A percentile compares a stretch with the other conserved stretches of the same genome.
Evolutionary conservation across 1,284 basidiomycete species (phyloP).

Genomic region (Cryptococcus maquisensis): DNA sequence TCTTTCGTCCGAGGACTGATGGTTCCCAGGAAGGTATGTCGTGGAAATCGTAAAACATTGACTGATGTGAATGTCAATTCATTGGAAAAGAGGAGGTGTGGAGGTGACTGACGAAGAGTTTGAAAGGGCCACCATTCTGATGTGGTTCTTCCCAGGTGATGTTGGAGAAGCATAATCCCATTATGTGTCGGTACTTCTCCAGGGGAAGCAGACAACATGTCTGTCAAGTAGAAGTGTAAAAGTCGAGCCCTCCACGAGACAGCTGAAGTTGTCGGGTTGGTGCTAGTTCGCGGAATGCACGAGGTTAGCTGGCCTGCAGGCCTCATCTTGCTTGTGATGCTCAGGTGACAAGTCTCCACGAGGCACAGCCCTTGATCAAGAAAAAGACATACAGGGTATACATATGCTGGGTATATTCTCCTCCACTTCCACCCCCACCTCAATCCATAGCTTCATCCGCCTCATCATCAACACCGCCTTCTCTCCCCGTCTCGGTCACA

Average conservation of each 20-base stretch:
- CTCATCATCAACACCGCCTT: slow-evolving; percentile 17
- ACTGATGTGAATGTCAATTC: not conserved
- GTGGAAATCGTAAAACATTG: slow-evolving; percentile 11
- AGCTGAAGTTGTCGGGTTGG: too few relatives aligned
- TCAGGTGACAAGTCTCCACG: not conserved
- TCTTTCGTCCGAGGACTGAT: slow-evolving; percentile 4
- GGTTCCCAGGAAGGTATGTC: slow-evolving; percentile 4
- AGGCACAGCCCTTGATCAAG: not conserved
- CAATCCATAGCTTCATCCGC: slow-evolving; percentile 15
- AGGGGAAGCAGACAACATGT: too few relatives aligned
- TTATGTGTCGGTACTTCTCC: not conserved
- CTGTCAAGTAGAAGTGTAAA: not conserved
- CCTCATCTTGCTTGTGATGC: too few relatives aligned
- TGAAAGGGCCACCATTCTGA: not conserved
- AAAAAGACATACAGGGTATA: not conserved
- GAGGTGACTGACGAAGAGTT: not conserved
- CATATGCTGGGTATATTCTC: slow-evolving; percentile 1
- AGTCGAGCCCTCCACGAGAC: not conserved
- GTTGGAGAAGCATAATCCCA: not conserved
- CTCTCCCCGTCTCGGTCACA: slow-evolving; percentile 35
- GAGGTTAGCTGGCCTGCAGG: too few relatives aligned
- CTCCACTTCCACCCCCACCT: not conserved
- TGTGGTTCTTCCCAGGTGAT: not conserved
- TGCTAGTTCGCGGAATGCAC: too few relatives aligned
- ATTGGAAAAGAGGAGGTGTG: not conserved